Conservation (phyloP, 306 rosid species). For the Citrullus colocynthis region DNA sequence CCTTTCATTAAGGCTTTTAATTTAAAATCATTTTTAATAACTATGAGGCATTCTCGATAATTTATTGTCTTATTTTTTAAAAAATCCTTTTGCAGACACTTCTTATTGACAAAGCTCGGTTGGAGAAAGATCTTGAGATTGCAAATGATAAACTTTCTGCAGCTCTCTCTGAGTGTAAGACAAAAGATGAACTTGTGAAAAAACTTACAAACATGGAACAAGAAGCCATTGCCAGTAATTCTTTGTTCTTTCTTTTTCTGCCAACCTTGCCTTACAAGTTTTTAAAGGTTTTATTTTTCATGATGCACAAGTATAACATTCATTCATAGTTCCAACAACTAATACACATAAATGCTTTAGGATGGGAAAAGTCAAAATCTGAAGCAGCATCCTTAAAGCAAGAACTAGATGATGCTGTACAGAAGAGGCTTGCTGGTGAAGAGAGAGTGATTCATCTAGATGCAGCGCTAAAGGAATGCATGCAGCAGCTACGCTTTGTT, state of each 20-base stretch:
- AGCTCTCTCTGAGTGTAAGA: slow-evolving; percentile 43
- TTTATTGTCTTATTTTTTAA: background rate
- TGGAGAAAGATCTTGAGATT: slow-evolving; percentile 52
- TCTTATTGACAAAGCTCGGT: slow-evolving; percentile 53
- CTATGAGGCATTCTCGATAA: background rate
- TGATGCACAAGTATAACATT: background rate
- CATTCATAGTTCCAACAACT: background rate
- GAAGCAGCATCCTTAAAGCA: slow-evolving; percentile 39
- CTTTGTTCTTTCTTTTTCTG: background rate
- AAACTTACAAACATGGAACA: slow-evolving; percentile 57
- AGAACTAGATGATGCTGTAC: slow-evolving; percentile 46
- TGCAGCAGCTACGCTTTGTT: slow-evolving; percentile 77
- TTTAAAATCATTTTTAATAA: background rate
- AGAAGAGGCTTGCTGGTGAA: slow-evolving; percentile 37
- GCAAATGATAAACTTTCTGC: slow-evolving; percentile 44
- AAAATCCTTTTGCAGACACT: slow-evolving; percentile 26
- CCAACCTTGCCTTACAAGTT: background rate
- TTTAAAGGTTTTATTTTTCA: background rate
- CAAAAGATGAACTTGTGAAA: slow-evolving; percentile 67
- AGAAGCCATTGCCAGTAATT: slow-evolving; percentile 58
- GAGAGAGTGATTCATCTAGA: slow-evolving; percentile 63
- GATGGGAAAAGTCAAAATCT: slow-evolving; percentile 60
- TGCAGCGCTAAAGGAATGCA: slow-evolving; percentile 77
- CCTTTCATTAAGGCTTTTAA: background rate
- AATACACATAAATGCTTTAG: slow-evolving; percentile 16